Percentiles rank a stretch among this genome's conserved stretches.
phyloP scores from a whole-genome alignment of 1,139 yeast species.

The Ogataea hybrid region DNA sequence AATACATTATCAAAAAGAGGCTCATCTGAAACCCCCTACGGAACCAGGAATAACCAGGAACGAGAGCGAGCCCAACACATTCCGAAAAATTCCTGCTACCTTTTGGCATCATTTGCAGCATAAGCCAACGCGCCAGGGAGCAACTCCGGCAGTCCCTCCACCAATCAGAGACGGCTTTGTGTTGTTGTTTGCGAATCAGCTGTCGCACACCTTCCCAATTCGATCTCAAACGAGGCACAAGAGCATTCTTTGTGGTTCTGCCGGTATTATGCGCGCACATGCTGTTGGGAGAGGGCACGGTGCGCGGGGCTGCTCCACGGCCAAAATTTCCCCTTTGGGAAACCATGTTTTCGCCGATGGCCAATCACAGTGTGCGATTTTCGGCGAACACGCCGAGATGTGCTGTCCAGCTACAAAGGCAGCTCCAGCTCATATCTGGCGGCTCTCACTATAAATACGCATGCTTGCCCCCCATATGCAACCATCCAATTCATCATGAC shows the following conservation, averaged over 20 bases:
- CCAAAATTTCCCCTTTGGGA: conserved; percentile 6
- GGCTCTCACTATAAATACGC: conserved; percentile 12
- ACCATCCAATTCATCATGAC: conserved; percentile 22
- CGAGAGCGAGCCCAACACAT: too few relatives aligned
- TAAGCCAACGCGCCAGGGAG: neutral
- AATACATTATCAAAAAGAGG: neutral
- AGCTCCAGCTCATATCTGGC: neutral
- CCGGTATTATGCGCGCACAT: conserved; percentile 1
- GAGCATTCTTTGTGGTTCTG: neutral
- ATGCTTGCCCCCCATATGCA: neutral
- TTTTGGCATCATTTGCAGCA: neutral
- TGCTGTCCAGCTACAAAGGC: neutral
- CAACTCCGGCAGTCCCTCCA: neutral
- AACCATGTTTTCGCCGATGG: conserved; percentile 6
- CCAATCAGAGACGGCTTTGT: neutral
- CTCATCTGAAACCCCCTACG: neutral
- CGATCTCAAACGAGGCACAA: neutral
- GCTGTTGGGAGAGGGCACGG: conserved; percentile 4
- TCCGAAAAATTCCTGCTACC: neutral
- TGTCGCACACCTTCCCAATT: neutral
- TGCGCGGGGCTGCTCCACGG: conserved; percentile 1
- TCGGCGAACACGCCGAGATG: conserved; percentile 20
- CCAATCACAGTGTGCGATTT: conserved; percentile 17
- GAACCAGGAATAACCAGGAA: neutral
- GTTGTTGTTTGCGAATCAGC: neutral